Base-by-base conservation (phyloP, 768 basidiomycete species). In the Pisolithus orientalis region DNA sequence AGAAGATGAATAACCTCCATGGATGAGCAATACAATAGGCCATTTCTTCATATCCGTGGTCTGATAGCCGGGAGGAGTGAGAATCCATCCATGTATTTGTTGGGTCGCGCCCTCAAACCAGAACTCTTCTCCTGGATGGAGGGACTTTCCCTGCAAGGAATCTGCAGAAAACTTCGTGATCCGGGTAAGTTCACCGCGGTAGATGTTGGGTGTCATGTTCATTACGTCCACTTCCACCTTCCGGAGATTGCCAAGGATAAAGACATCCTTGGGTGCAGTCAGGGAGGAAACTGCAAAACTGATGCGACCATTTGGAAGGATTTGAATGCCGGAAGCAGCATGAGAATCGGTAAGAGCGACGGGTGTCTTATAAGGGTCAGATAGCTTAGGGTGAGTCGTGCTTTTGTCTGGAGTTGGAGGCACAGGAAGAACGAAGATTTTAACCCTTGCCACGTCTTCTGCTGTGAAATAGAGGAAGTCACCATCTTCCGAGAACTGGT, bases 41-140 rank as follows among this genome's bases (percentile, higher is more conserved):
- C 82, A 94, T 64, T 84, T 87, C 74, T 82, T 83, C 62, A 68
- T 73, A 52, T 84, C 79, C 10, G 78, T 79, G 48, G 75, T 66
- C 58, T 79, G 75, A 77, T 82, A 94, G 5, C 90, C 89, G 31
- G 78, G 78, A 7, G 95, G 95, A 58, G 84, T 90, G 50, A 93
- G 57, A 13, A 83, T 72, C 86, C 86, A 97, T 5, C 91, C 93
- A 43, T 96, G 94, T 14, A 97, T 83, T 29, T 80, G 62, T 65
- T 78, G 80, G 58, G 85, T 70, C 3, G 89, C 90, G 9, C 95
- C 95, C 54, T 82, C 79, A 72, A 96, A 97, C 83, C 85, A 92
- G 62, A 97, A 90, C 52, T 90, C 83, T 59, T 94, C 85, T 13
- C 86, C 89, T 7, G 66, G 61, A 51, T 72, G 71, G 38, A 95